Base-by-base conservation (phyloP, 805 yeast species). In the Schwanniomyces polymorphus region DNA sequence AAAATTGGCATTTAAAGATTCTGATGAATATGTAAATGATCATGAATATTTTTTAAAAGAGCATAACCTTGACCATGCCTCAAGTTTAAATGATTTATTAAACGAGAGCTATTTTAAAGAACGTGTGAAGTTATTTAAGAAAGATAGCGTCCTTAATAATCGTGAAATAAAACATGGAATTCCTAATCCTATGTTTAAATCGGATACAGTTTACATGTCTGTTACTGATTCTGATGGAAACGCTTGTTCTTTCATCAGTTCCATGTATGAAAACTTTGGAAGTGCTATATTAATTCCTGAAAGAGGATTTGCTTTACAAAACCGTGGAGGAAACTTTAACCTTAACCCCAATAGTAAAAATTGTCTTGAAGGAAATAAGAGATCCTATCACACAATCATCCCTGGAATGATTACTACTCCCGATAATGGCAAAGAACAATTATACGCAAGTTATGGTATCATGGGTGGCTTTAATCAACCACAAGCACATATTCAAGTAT, bases 401-500 rank as follows among this genome's bases (percentile, higher is more conserved):
- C 95, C 95, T 0, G 88, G 90, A 0, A 78, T 88, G 84, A 78
- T 88, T 27, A 88, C 95, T 11, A 68, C 64, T 27, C 51, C 49
- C 5, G 79, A 78, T 25, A 64, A 61, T 16, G 55, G 59, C 4
- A 16, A 31, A 14, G 35, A 31, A 31, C 10, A 16, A 12, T 64
- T 88, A n/a, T 83, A 75, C 57, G 90, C 91, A 0, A 68, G 85
- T n/a, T 84, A 76, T 55, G 94, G 92, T 42, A 87, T 85, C 50
- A 87, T 86, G 90, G 96, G 96, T 14, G 95, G 92, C 0, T 88
- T 82, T 68, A 86, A 84, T 71, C 96, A 88, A 63, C 95, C 95
- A 2, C 89, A 86, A 56, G 91, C 91, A 1, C 95, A 88, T 55
- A 82, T 88, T 6, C 92, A 86, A 61, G 91, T 86, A 31, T 84